These are phyloP conservation scores for Penicillium sp. DNA, from an alignment of 2,329 filamentous ascomycete genomes.

Conservation along the genomic window DNA sequence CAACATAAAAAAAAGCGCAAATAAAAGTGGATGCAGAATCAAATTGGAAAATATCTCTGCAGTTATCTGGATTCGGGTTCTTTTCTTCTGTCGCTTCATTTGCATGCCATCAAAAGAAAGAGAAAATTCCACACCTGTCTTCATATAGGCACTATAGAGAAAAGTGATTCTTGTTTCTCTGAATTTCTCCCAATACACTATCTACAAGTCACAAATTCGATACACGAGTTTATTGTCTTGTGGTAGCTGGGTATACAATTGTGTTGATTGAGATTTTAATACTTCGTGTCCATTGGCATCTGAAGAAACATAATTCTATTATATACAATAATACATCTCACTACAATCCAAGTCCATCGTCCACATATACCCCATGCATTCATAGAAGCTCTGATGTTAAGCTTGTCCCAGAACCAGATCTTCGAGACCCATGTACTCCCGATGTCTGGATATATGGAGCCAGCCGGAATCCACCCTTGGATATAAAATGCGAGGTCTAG, in stretches of 20 bases:
- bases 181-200: background rate
- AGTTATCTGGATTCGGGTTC: constrained; percentile 1
- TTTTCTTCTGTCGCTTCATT: constrained; percentile 8
- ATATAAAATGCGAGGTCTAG: background rate
- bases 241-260: background rate
- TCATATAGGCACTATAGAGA: constrained; percentile 7
- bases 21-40: background rate
- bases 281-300: background rate
- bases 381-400: background rate
- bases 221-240: background rate
- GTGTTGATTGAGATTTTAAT: background rate
- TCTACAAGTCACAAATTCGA: background rate
- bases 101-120: constrained; percentile 8
- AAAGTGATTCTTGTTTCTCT: constrained; percentile 10
- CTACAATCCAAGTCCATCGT: background rate
- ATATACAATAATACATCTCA: background rate
- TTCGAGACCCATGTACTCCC: background rate
- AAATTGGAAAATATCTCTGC: constrained; percentile 4
- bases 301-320: background rate
- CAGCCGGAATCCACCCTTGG: background rate
- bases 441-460: background rate
- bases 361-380: background rate
- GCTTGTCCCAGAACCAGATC: background rate
- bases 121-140: background rate
- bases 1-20: background rate